Conservation (phyloP, 257 asterid genomes). For the Nicotiana obtusifolia region DNA sequence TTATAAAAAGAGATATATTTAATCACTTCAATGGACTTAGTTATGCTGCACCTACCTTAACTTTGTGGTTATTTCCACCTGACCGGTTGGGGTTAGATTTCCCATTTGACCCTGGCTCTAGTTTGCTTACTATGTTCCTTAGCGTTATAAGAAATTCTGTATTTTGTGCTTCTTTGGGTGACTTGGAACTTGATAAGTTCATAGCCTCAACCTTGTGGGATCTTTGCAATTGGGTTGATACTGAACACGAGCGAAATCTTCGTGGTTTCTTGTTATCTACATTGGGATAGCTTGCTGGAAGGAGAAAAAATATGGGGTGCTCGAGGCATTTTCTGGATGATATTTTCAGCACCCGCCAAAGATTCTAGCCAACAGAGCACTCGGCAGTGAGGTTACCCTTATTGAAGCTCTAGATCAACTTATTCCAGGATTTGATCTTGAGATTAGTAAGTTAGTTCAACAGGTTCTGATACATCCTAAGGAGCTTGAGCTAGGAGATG, state of each 20-base stretch:
- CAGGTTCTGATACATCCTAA: too few species aligned
- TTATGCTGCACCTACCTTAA: background rate
- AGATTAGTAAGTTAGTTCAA: too few species aligned
- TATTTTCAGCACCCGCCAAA: background rate
- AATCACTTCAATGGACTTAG: background rate
- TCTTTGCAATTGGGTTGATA: background rate
- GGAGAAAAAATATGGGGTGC: background rate
- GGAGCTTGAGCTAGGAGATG: slow-evolving; percentile 38
- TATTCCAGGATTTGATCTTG: too few species aligned
- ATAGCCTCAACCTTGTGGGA: background rate
- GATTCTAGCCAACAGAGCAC: too few species aligned
- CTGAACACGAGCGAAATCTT: background rate
- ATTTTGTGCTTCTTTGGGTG: background rate
- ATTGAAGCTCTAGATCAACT: too few species aligned
- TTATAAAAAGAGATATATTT: background rate
- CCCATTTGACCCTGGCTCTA: background rate
- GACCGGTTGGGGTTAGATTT: background rate
- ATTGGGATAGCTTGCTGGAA: too few species aligned
- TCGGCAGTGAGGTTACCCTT: too few species aligned
- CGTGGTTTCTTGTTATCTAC: too few species aligned
- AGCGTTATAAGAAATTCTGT: background rate
- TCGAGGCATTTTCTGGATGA: too few species aligned
- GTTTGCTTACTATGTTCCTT: background rate
- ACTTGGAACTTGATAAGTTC: background rate
- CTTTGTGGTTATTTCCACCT: background rate